Conservation (phyloP, 306 rosid genomes). For the Trichosanthes cucumerina region DNA sequence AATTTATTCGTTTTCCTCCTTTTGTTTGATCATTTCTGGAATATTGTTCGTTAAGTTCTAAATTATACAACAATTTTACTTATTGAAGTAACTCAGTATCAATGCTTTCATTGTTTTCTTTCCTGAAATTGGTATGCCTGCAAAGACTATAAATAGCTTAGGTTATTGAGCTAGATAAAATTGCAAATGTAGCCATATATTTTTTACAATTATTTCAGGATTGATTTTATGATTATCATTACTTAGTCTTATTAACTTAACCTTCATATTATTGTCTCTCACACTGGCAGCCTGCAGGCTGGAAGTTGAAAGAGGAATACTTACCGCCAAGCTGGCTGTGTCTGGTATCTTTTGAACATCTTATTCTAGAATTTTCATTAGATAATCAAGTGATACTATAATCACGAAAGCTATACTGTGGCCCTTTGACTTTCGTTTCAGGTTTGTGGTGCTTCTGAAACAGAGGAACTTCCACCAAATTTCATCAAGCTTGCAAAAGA, state of each 20-base stretch:
- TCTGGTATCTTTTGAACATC: slow-evolving; percentile 44
- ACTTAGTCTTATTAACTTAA: neutral
- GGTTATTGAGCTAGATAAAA: neutral
- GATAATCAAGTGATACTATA: slow-evolving; percentile 4
- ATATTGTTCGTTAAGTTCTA: neutral
- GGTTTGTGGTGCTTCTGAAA: slow-evolving; percentile 95
- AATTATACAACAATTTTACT: neutral
- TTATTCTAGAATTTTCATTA: slow-evolving; percentile 7
- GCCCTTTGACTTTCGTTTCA: slow-evolving; percentile 22
- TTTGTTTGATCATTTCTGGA: neutral
- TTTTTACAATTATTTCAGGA: neutral
- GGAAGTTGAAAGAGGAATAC: slow-evolving; percentile 84
- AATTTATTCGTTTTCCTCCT: neutral
- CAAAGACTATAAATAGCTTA: neutral
- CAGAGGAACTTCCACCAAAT: slow-evolving; percentile 69
- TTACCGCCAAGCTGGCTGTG: slow-evolving; percentile 89
- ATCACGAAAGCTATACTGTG: slow-evolving; percentile 8
- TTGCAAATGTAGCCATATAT: neutral
- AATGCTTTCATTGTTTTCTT: slow-evolving; percentile 4
- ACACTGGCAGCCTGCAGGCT: slow-evolving; percentile 79
- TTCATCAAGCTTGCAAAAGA: slow-evolving; percentile 63
- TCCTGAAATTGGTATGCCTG: neutral
- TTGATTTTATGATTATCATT: neutral
- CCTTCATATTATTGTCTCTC: slow-evolving; percentile 6
- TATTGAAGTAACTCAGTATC: neutral